A percentile compares a stretch with the other conserved stretches of the same genome.
phyloP scores from a whole-genome alignment of 164 flowering plant genomes.

The Sedum album region DNA sequence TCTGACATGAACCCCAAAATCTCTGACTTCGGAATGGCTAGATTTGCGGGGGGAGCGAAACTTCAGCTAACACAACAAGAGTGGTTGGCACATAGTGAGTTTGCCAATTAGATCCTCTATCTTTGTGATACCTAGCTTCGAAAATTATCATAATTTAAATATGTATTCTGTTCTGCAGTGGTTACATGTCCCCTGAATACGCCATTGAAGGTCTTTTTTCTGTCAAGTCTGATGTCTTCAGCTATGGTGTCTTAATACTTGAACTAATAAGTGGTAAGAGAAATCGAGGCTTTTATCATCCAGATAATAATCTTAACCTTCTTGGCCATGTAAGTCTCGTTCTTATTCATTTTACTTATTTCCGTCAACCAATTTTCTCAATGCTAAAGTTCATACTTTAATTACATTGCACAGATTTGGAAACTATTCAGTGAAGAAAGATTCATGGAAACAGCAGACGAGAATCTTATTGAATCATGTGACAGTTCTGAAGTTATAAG shows the following conservation, averaged over 20 bases:
- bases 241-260: slow-evolving; percentile 17
- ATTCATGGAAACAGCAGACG: slow-evolving; percentile 12
- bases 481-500: slow-evolving; percentile 9
- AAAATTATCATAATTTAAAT: not conserved
- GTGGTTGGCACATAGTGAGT: slow-evolving; percentile 19
- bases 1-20: slow-evolving; percentile 17
- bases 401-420: slow-evolving; percentile 19
- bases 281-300: slow-evolving; percentile 13
- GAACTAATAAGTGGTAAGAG: slow-evolving; percentile 16
- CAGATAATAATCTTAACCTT: slow-evolving; percentile 12
- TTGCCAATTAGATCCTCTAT: not conserved
- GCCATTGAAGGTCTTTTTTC: slow-evolving; percentile 18
- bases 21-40: slow-evolving; percentile 19
- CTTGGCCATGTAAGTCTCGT: slow-evolving; percentile 16
- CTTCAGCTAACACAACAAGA: slow-evolving; percentile 13
- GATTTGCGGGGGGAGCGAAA: slow-evolving; percentile 14
- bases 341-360: not conserved
- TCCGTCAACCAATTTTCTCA: not conserved
- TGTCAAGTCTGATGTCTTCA: slow-evolving; percentile 17
- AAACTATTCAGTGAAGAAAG: slow-evolving; percentile 18
- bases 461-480: slow-evolving; percentile 7
- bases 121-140: not conserved
- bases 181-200: slow-evolving; percentile 20
- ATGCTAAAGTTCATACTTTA: not conserved
- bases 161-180: slow-evolving; percentile 3